Percentiles rank a stretch among this genome's conserved stretches.
Evolutionary conservation across 2,329 filamentous ascomycete species (phyloP).

Genomic region (Trichoderma simmonsii): DNA sequence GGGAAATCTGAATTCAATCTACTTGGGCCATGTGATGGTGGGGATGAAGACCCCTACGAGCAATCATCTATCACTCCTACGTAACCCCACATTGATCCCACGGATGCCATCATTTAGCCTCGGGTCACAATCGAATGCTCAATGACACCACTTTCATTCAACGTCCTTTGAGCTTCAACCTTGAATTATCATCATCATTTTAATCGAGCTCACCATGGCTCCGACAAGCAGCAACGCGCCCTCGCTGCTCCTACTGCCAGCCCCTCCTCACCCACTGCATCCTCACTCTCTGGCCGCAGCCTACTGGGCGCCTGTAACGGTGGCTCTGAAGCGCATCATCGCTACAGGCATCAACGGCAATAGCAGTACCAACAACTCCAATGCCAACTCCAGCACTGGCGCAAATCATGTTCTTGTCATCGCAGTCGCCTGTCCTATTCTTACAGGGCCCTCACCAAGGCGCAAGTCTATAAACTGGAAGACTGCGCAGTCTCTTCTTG

Average conservation of each 20-base stretch:
- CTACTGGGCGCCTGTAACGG: conserved; percentile 57
- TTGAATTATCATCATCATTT: neutral
- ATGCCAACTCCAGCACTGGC: conserved; percentile 13
- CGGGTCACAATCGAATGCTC: neutral
- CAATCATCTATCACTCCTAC: neutral
- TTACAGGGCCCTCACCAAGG: conserved; percentile 47
- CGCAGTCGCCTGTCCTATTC: conserved; percentile 61
- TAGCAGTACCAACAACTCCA: conserved; percentile 24
- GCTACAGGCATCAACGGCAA: conserved; percentile 25
- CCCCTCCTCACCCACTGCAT: conserved; percentile 56
- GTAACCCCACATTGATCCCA: neutral
- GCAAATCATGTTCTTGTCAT: conserved; percentile 42
- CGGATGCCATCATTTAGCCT: neutral
- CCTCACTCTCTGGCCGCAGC: conserved; percentile 52
- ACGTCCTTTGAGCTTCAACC: neutral
- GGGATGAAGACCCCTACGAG: neutral
- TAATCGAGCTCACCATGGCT: neutral
- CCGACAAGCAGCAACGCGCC: conserved; percentile 26
- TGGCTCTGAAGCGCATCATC: conserved; percentile 52
- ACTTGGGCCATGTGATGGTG: neutral
- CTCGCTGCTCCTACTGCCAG: conserved; percentile 61
- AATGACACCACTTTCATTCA: neutral
- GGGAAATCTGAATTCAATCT: neutral
- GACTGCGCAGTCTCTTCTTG: conserved; percentile 69
- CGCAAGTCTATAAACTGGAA: conserved; percentile 56